Conservation (phyloP, 306 rosid genomes). For the Glycine latifolia region DNA sequence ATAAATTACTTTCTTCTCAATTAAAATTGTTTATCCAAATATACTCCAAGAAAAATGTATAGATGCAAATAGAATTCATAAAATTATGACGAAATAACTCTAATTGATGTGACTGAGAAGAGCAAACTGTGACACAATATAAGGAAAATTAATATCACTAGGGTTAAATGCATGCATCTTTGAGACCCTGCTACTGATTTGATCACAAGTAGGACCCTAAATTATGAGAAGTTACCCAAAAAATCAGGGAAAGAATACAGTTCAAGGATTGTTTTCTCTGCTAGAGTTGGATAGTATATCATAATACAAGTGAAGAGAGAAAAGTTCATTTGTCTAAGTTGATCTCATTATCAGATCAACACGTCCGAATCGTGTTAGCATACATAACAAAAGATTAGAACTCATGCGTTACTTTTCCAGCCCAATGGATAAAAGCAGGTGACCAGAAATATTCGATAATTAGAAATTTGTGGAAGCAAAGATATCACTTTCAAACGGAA, state of each 20-base stretch:
- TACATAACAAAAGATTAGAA: slow-evolving; percentile 39
- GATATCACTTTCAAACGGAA: slow-evolving; percentile 39
- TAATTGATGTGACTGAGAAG: slow-evolving; percentile 8
- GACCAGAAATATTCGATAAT: slow-evolving; percentile 37
- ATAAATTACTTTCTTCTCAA: too few relatives aligned
- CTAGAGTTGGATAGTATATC: slow-evolving; percentile 45
- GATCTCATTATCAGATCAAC: slow-evolving; percentile 4
- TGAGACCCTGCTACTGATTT: slow-evolving; percentile 37
- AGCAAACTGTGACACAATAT: slow-evolving; percentile 10
- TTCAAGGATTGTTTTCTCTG: slow-evolving; percentile 49
- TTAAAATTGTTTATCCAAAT: too few relatives aligned
- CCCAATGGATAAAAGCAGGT: slow-evolving; percentile 41
- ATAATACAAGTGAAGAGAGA: slow-evolving; percentile 43
- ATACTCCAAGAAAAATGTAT: too few relatives aligned
- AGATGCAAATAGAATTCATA: neutral
- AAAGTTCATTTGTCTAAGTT: slow-evolving; percentile 38
- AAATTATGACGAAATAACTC: slow-evolving; percentile 39
- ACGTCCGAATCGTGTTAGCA: slow-evolving; percentile 33
- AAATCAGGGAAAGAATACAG: slow-evolving; percentile 39
- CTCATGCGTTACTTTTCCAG: neutral
- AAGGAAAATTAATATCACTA: slow-evolving; percentile 1
- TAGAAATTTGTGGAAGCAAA: slow-evolving; percentile 23
- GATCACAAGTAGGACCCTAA: slow-evolving; percentile 52
- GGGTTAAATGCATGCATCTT: slow-evolving; percentile 51
- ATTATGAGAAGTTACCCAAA: slow-evolving; percentile 49